phyloP scores from a whole-genome alignment of 345 rosid species.

The Acer negundo region DNA sequence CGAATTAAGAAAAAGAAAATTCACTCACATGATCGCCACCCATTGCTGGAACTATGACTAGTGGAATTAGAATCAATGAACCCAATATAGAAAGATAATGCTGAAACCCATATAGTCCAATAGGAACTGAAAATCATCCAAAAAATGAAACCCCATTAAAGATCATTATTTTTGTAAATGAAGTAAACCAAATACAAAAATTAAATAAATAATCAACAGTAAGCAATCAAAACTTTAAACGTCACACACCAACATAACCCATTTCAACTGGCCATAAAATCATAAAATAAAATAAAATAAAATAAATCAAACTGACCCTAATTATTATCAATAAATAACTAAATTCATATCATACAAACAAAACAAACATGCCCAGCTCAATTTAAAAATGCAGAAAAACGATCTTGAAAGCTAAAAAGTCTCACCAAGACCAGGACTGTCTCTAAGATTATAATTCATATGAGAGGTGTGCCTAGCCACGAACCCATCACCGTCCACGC shows the following conservation, averaged over 20 bases:
- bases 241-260: conserved; percentile 1
- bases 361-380: background rate
- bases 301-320: background rate
- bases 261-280: background rate
- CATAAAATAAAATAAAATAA: background rate
- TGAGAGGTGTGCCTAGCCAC: conserved; percentile 64
- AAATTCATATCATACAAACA: background rate
- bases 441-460: conserved; percentile 90
- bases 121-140: conserved; percentile 66
- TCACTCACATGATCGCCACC: conserved; percentile 87
- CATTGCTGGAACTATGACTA: conserved; percentile 97
- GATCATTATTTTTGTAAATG: conserved; percentile 7
- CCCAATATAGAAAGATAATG: conserved; percentile 92
- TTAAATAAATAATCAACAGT: background rate
- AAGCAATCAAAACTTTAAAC: background rate
- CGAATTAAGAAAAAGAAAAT: background rate
- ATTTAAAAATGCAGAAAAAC: too few relatives aligned
- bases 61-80: conserved; percentile 86
- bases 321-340: conserved; percentile 3
- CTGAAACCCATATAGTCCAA: conserved; percentile 92
- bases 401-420: background rate
- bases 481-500: conserved; percentile 70
- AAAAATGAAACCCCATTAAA: conserved; percentile 14
- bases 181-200: background rate
- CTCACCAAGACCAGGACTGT: conserved; percentile 93